Base-by-base conservation (phyloP, 352 stramenopile species). In the Pythium scleroteichum region DNA sequence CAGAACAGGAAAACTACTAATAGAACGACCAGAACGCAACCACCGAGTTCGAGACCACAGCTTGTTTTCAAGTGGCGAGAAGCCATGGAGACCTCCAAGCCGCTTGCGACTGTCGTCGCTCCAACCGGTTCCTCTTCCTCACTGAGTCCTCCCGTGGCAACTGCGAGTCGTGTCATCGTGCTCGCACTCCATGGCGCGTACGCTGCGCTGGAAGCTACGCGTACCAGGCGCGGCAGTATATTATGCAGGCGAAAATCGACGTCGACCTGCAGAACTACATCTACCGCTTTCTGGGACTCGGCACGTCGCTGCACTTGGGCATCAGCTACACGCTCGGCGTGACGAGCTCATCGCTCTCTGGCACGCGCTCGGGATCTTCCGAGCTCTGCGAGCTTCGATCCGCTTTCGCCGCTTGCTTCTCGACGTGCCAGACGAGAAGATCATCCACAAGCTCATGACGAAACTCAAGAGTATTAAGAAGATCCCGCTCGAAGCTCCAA, bases 201-300 rank as follows among this genome's bases (percentile, higher is more conserved):
- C 48, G 38, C 29, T 10, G 29, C 48, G 38, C 29, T 10, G 29
- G 47, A 33, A 29, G 9, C 35, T 58, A 64, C 29, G 17, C 26
- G 24, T 58, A 58, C 27, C 47, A 64, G 39, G 39, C 57, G 14
- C 29, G 26, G 2, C 35, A 63, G 35, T 56, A 56, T 39, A 19
- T 50, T 1, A 7, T 9, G 6, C 45, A 63, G 35, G 26, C 23
- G 14, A 4, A 22, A 17, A 19, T 51, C 5, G 56, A 56, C 20
- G 2, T 9, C 3, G 4, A 17, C 1, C 4, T 50, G 0, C 55
- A 55, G 14, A 55, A 19, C 7, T 44, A 26, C 33, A 12, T 57
- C 35, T 56, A 64, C 26, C 45, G 38, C 4, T 27, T 56, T 20
- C 46, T 64, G 5, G 56, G 56, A 14, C 38, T 64, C 10, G 56